Evolutionary conservation across 2,329 filamentous ascomycete species (phyloP), one percentile per base, ranked within the genome.

Genomic region (Waltergamsia citrina): DNA sequence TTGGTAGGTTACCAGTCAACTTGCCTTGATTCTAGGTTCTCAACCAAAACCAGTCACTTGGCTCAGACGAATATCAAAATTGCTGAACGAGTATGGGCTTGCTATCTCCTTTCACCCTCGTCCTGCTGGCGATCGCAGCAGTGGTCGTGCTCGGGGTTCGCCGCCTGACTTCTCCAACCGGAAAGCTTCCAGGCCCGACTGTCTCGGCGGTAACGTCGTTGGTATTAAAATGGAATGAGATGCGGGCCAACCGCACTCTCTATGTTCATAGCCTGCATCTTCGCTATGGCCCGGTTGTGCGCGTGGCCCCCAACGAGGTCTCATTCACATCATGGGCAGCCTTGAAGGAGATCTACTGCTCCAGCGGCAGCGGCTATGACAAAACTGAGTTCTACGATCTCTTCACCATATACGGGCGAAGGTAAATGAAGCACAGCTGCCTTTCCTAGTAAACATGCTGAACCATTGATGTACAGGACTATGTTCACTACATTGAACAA

Each of bases 351-450:
- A 79, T 79, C 29, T 81, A 81, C 51, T 65, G 67, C 42, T 70
- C 69, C 0, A 67, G 68, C 1, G 74, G 74, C 4, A 78, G 72
- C 45, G 75, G 74, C 17, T 80, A 73, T 47, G 72, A 80, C 47
- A 80, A 79, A 57, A 77, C 73, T 0, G 68, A 73, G 37, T 79
- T 79, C 43, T 81, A 81, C 45, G 56, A 74, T 40, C 50, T 80
- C 14, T 80, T 81, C 41, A 67, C 49, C 37, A 60, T 76, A 4
- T 78, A 72, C 42, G 69, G 66, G 9, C 63, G 65, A 39, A 68
- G 70, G 29, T 70, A 71, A 49, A 36, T 29, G 30, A 28, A 25
- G 25, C 24, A n/a, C n/a, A n/a, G n/a, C n/a, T n/a, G n/a, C n/a
- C n/a, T n/a, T n/a, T n/a, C n/a, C n/a, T n/a, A n/a, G n/a, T n/a